Conservation (phyloP, 352 stramenopile genomes). For the Globisporangium lucens region DNA sequence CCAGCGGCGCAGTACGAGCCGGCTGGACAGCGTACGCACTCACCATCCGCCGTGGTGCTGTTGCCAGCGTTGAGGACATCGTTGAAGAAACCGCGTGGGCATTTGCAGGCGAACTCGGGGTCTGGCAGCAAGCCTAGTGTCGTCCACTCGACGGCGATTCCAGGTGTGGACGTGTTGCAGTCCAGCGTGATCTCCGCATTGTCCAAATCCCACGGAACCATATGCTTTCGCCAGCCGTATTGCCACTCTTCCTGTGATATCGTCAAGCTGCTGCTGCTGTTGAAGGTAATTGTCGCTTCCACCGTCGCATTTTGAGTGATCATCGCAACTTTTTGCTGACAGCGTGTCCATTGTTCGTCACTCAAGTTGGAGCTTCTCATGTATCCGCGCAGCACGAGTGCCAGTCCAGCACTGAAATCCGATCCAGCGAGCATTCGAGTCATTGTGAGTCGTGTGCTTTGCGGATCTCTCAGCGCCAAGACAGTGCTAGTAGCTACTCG, state of each 20-base stretch:
- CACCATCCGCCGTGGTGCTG: constrained; percentile 4
- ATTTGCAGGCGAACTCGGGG: constrained; percentile 48
- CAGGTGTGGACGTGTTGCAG: constrained; percentile 39
- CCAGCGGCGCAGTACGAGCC: constrained; percentile 56
- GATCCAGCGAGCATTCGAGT: constrained; percentile 29
- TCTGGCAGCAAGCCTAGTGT: constrained; percentile 52
- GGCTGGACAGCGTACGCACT: constrained; percentile 49
- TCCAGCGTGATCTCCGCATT: constrained; percentile 28
- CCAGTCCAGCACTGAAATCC: constrained; percentile 38
- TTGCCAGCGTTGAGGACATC: constrained; percentile 15
- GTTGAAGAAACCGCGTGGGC: constrained; percentile 56
- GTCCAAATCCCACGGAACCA: constrained; percentile 40
- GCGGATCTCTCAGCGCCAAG: constrained; percentile 25
- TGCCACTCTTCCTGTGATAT: constrained; percentile 25
- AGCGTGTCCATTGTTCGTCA: constrained; percentile 14
- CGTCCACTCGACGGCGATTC: constrained; percentile 43
- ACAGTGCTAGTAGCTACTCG: constrained; percentile 33
- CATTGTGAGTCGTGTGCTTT: constrained; percentile 21
- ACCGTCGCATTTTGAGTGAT: constrained; percentile 23
- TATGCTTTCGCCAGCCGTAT: constrained; percentile 30
- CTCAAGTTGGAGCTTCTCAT: constrained; percentile 14
- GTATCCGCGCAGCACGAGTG: constrained; percentile 43
- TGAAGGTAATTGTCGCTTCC: not conserved
- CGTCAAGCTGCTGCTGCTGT: constrained; percentile 1
- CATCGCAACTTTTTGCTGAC: constrained; percentile 29